Evolutionary conservation across 2,329 filamentous ascomycete species (phyloP).

Genomic region (Penicillium thymicola): DNA sequence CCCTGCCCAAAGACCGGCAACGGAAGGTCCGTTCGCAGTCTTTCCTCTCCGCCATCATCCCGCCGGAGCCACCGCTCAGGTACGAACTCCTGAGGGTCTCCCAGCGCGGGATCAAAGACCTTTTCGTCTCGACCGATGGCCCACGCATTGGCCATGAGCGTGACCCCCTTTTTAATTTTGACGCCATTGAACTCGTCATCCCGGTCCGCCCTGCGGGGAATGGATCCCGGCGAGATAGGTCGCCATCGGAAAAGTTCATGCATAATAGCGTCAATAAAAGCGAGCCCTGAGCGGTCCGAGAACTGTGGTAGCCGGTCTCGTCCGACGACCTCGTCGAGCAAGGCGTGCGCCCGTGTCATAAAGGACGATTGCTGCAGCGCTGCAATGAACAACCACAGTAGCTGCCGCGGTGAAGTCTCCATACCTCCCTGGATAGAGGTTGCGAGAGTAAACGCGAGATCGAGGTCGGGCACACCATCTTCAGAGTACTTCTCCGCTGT

Average conservation of each 20-base stretch:
- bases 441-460: conserved; percentile 49
- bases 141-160: conserved; percentile 47
- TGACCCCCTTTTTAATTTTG: conserved; percentile 48
- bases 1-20: conserved; percentile 24
- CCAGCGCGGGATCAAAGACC: conserved; percentile 30
- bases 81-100: conserved; percentile 17
- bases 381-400: conserved; percentile 50
- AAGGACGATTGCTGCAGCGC: conserved; percentile 45
- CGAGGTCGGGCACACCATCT: conserved; percentile 37
- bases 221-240: conserved; percentile 45
- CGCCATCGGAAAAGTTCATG: conserved; percentile 41
- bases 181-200: conserved; percentile 49
- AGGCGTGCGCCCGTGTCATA: conserved; percentile 37
- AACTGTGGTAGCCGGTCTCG: conserved; percentile 31
- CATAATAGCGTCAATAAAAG: conserved; percentile 35
- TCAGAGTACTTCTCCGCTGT: conserved; percentile 40
- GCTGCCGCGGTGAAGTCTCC: conserved; percentile 50
- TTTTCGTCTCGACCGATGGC: conserved; percentile 44
- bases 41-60: not conserved
- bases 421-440: conserved; percentile 50
- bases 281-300: conserved; percentile 29
- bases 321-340: conserved; percentile 36
- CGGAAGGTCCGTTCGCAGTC: conserved; percentile 18
- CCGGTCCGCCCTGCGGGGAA: conserved; percentile 47
- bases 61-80: conserved; percentile 20